phyloP scores from a whole-genome alignment of 345 rosid genomes.

The Lepidium sativum region DNA sequence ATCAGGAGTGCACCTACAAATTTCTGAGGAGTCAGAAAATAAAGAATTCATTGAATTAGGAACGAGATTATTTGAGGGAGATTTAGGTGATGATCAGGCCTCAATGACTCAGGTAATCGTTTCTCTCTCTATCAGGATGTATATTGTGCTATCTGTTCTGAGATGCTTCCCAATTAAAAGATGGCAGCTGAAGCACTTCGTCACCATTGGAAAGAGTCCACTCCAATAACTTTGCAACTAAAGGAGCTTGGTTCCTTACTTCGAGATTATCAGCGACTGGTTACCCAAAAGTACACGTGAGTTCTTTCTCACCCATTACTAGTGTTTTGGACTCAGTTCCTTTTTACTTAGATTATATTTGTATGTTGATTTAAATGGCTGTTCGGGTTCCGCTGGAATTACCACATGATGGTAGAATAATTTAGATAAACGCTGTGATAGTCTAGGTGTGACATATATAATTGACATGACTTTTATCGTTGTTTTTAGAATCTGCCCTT shows the following conservation, averaged over 20 bases:
- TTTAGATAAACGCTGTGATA: neutral
- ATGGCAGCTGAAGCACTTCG: constrained; percentile 61
- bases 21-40: constrained; percentile 62
- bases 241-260: constrained; percentile 82
- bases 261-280: constrained; percentile 78
- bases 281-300: constrained; percentile 49
- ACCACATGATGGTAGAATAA: neutral
- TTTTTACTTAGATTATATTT: neutral
- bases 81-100: constrained; percentile 38
- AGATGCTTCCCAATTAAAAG: constrained; percentile 15
- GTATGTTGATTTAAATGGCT: neutral
- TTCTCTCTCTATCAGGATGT: neutral
- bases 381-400: neutral
- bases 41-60: constrained; percentile 70
- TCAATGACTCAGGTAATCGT: constrained; percentile 24
- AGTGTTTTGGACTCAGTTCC: neutral
- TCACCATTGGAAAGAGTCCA: constrained; percentile 65
- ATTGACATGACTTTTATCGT: neutral
- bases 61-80: constrained; percentile 39
- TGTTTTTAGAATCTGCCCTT: neutral
- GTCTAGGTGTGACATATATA: neutral
- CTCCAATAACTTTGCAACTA: constrained; percentile 44
- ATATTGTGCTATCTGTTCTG: constrained; percentile 16
- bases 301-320: constrained; percentile 19
- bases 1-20: constrained; percentile 34